Evolutionary conservation across 768 basidiomycete species (phyloP).

Genomic region (Auriscalpium vulgare): DNA sequence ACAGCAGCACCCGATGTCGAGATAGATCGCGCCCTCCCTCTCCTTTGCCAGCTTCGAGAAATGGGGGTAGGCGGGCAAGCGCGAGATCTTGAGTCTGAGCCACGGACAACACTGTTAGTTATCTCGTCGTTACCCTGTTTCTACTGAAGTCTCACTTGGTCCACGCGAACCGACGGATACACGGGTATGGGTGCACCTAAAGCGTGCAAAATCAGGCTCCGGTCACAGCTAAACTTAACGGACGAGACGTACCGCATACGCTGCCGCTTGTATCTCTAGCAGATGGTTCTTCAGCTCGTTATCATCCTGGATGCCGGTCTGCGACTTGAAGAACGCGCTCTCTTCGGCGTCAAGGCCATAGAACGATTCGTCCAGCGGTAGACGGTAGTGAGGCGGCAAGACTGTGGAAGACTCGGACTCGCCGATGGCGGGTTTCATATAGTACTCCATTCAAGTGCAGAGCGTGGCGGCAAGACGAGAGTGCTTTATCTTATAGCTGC

Average conservation of each 20-base stretch:
- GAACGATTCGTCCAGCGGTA: neutral
- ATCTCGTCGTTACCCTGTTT: neutral
- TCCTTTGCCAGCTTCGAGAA: conserved; percentile 30
- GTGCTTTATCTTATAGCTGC: too few species aligned
- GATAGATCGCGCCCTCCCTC: conserved; percentile 28
- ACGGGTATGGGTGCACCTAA: conserved; percentile 25
- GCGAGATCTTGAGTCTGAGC: conserved; percentile 18
- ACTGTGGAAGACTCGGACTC: too few species aligned
- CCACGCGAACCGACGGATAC: conserved; percentile 22
- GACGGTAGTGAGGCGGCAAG: too few species aligned
- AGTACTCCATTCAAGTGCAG: too few species aligned
- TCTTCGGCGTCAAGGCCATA: conserved; percentile 11
- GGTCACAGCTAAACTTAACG: neutral
- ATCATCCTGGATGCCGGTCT: conserved; percentile 23
- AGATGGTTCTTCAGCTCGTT: conserved; percentile 25
- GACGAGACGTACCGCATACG: conserved; percentile 21
- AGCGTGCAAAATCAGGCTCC: neutral
- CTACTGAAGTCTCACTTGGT: conserved; percentile 6
- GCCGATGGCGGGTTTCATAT: too few species aligned
- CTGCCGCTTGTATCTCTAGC: conserved; percentile 20
- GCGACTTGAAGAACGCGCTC: conserved; percentile 13
- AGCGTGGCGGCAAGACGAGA: too few species aligned
- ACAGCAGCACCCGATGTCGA: conserved; percentile 43
- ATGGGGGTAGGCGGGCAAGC: conserved; percentile 18
- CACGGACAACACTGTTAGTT: neutral